phyloP scores from a whole-genome alignment of 2,329 filamentous ascomycete genomes.

The Fusarium annulatum region DNA sequence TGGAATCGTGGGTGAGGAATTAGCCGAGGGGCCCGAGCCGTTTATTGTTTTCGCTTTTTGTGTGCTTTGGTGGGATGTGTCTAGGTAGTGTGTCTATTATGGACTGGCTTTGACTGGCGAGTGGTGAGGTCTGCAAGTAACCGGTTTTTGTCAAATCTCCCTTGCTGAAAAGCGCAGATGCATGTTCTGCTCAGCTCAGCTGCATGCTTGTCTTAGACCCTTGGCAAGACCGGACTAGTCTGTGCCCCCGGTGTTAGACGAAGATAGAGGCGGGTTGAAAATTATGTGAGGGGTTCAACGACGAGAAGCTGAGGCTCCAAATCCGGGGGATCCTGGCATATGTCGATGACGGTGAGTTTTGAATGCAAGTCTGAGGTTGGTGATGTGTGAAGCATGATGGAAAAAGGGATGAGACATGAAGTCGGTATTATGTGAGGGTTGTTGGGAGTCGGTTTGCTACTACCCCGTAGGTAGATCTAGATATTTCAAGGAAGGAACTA shows the following conservation, averaged over 20 bases:
- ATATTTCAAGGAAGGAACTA: not conserved
- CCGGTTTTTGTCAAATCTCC: constrained; percentile 17
- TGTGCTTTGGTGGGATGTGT: constrained; percentile 10
- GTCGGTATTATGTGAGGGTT: not conserved
- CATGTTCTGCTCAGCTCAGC: not conserved
- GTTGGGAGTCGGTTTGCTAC: not conserved
- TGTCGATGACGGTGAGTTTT: constrained; percentile 5
- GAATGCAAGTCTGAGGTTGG: not conserved
- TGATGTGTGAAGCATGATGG: not conserved
- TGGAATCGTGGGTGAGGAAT: constrained; percentile 6
- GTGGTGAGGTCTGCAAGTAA: not conserved
- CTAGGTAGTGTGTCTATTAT: not conserved
- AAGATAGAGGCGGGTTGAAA: constrained; percentile 2
- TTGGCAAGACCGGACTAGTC: constrained; percentile 9
- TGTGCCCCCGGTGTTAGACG: not conserved
- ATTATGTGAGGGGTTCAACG: constrained; percentile 27
- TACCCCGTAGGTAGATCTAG: not conserved
- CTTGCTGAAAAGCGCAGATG: constrained; percentile 9
- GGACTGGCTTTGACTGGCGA: not conserved
- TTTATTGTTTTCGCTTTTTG: constrained; percentile 25
- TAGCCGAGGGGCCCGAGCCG: constrained; percentile 30
- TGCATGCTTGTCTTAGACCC: constrained; percentile 34
- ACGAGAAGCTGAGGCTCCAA: constrained; percentile 22
- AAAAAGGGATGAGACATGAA: constrained; percentile 28
- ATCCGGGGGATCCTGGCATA: constrained; percentile 16